Conservation (phyloP, 805 yeast genomes). For the Priceomyces haplophilus region DNA sequence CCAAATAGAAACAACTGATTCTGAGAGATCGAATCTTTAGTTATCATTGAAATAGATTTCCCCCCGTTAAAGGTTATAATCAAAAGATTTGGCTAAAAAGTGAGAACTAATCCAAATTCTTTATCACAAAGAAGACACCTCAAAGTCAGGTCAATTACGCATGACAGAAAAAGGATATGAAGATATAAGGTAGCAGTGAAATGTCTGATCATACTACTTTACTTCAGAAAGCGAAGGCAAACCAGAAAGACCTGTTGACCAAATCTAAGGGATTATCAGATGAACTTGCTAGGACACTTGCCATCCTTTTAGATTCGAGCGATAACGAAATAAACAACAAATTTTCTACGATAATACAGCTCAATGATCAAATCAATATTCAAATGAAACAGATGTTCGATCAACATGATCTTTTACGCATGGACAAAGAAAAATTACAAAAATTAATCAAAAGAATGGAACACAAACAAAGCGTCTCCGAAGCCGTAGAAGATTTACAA, state of each 20-base stretch:
- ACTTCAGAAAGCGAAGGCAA: slow-evolving; percentile 31
- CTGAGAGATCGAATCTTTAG: slow-evolving; percentile 2
- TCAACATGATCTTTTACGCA: slow-evolving; percentile 25
- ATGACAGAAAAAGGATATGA: no score
- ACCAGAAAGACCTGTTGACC: slow-evolving; percentile 26
- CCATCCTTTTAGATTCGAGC: slow-evolving; percentile 1
- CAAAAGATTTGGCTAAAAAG: neutral
- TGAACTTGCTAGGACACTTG: neutral
- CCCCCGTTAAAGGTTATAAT: no score
- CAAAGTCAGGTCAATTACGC: no score
- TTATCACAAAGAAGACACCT: no score
- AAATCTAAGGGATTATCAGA: slow-evolving; percentile 25
- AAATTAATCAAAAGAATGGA: slow-evolving; percentile 14
- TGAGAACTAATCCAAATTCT: no score
- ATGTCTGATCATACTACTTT: slow-evolving; percentile 15
- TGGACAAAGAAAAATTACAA: slow-evolving; percentile 23
- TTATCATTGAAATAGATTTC: neutral
- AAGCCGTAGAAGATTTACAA: slow-evolving; percentile 13
- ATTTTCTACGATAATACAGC: slow-evolving; percentile 34
- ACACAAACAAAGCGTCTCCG: neutral
- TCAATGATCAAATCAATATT: slow-evolving; percentile 34
- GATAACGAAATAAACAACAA: slow-evolving; percentile 4
- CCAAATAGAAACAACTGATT: slow-evolving; percentile 1
- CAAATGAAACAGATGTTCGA: slow-evolving; percentile 31
- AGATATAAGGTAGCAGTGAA: no score